A percentile compares a stretch with the other conserved stretches of the same genome.
Evolutionary conservation across 306 rosid genomes (phyloP).

Genomic region (Ceratonia siliqua): DNA sequence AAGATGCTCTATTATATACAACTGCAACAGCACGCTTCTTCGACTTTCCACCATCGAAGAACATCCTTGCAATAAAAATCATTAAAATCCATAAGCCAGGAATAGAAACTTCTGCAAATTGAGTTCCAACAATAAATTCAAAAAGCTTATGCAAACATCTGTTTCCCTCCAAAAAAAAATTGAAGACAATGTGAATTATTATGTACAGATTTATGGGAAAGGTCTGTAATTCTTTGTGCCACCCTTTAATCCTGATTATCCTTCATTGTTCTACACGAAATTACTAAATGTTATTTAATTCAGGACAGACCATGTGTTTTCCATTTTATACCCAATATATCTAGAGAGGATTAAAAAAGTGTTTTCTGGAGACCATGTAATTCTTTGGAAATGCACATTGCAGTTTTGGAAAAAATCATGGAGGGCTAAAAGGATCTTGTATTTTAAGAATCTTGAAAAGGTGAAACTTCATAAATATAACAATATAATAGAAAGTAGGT

Average conservation of each 20-base stretch:
- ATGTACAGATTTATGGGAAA: background rate
- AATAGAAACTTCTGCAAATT: background rate
- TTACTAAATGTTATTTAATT: no score
- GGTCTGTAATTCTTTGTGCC: background rate
- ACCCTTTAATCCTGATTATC: background rate
- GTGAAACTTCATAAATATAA: conserved; percentile 2
- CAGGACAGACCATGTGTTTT: no score
- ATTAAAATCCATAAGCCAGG: conserved; percentile 18
- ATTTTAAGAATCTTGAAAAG: conserved; percentile 10
- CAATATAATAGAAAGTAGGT: background rate
- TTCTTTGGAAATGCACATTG: background rate
- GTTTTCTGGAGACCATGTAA: background rate
- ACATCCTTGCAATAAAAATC: conserved; percentile 58
- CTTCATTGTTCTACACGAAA: background rate
- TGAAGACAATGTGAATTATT: background rate
- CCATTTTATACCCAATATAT: no score
- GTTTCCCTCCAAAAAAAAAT: background rate
- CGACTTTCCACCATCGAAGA: conserved; percentile 93
- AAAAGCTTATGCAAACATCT: background rate
- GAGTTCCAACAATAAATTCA: background rate
- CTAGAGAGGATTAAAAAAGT: no score
- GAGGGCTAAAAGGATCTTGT: conserved; percentile 4
- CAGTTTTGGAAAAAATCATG: background rate
- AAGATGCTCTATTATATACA: conserved; percentile 83
- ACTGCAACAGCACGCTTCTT: conserved; percentile 83